phyloP scores from a whole-genome alignment of 2,329 filamentous ascomycete genomes.

The Penicillium italicum region DNA sequence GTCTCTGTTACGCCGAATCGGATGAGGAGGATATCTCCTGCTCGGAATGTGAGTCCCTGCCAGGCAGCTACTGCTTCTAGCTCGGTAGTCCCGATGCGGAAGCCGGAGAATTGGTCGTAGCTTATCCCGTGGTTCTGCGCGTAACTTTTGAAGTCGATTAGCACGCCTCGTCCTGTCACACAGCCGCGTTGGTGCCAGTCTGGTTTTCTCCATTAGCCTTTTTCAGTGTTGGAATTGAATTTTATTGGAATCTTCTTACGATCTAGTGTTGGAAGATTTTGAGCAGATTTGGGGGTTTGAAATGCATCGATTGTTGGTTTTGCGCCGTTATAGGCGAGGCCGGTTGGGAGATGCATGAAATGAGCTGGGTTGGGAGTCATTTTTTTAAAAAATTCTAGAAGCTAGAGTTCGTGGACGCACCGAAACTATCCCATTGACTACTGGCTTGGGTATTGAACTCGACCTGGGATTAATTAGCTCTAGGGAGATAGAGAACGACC shows the following conservation, averaged over 20 bases:
- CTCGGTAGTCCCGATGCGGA: constrained; percentile 15
- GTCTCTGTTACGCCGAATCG: constrained; percentile 24
- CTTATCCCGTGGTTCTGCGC: constrained; percentile 52
- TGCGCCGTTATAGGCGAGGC: constrained; percentile 33
- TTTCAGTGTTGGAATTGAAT: background rate
- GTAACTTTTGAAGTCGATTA: constrained; percentile 57
- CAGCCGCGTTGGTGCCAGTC: constrained; percentile 42
- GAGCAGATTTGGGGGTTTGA: constrained; percentile 1
- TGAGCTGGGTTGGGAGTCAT: constrained; percentile 15
- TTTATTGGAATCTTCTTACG: constrained; percentile 2
- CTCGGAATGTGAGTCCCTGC: constrained; percentile 16
- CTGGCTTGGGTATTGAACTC: constrained; percentile 47
- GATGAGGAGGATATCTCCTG: constrained; percentile 25
- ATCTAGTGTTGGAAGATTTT: constrained; percentile 24
- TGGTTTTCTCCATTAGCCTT: constrained; percentile 21
- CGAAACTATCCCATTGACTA: constrained; percentile 48
- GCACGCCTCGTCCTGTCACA: constrained; percentile 50
- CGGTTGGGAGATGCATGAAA: constrained; percentile 23
- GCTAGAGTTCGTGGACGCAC: constrained; percentile 26
- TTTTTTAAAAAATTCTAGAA: background rate
- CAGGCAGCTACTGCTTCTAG: constrained; percentile 19
- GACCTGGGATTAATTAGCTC: constrained; percentile 15
- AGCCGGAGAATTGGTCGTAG: constrained; percentile 53
- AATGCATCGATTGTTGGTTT: constrained; percentile 26
- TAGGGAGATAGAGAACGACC: background rate